These are phyloP conservation scores for Setomelanomma holmii DNA, from an alignment of 2,329 filamentous ascomycete species.

Conservation along the genomic window DNA sequence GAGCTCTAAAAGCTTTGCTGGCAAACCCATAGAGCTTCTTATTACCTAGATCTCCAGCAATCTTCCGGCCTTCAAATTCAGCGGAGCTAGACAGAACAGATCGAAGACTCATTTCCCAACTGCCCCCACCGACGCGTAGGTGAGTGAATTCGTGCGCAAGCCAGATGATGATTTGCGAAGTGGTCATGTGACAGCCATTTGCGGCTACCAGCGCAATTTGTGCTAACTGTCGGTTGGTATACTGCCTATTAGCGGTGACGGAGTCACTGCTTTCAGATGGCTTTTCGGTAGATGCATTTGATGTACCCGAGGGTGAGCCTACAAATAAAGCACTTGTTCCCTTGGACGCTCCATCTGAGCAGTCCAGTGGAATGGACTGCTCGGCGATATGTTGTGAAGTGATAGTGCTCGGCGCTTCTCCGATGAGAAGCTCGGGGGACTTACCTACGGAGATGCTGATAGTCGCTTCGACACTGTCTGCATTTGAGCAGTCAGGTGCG, in stretches of 20 bases:
- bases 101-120: constrained; percentile 21
- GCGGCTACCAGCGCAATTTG: constrained; percentile 21
- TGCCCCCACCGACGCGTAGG: constrained; percentile 11
- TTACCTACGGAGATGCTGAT: no score
- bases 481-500: no score
- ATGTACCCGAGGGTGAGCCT: no score
- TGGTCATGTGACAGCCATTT: constrained; percentile 12
- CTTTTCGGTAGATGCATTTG: not conserved
- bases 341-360: no score
- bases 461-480: no score
- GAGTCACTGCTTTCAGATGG: not conserved
- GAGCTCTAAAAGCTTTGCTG: not conserved
- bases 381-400: no score
- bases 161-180: constrained; percentile 16
- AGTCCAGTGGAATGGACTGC: no score
- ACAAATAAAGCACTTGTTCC: no score
- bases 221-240: constrained; percentile 13
- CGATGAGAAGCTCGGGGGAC: no score
- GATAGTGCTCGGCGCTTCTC: no score
- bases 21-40: constrained; percentile 9
- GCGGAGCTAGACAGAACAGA: constrained; percentile 14
- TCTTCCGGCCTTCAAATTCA: constrained; percentile 15
- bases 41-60: not conserved
- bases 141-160: constrained; percentile 14
- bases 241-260: not conserved